A percentile compares a stretch with the other conserved stretches of the same genome.
These are phyloP conservation scores for Jaltomata sinuosa DNA, from an alignment of 257 asterid species.

Conservation along the genomic window DNA sequence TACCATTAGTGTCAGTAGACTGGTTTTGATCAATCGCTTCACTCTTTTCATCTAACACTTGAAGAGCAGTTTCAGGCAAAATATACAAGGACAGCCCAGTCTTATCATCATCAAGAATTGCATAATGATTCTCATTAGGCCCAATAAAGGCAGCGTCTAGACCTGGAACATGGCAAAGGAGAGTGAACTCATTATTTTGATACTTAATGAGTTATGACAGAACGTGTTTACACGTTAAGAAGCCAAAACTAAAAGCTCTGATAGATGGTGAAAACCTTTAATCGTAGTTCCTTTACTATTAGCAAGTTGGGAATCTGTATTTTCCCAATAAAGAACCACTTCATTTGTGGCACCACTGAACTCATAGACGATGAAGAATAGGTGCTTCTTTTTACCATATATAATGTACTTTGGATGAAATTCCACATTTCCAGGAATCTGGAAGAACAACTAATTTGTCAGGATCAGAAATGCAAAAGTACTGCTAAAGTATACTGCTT, in stretches of 20 bases:
- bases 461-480: not conserved
- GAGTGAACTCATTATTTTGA: slow-evolving; percentile 8
- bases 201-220: not conserved
- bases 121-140: slow-evolving; percentile 77
- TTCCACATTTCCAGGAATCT: slow-evolving; percentile 93
- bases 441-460: slow-evolving; percentile 16
- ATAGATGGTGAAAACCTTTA: slow-evolving; percentile 51
- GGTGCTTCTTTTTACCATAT: slow-evolving; percentile 81
- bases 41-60: slow-evolving; percentile 51
- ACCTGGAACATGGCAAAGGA: slow-evolving; percentile 44
- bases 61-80: slow-evolving; percentile 68
- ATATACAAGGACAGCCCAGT: slow-evolving; percentile 73
- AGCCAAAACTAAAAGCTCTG: slow-evolving; percentile 9
- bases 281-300: slow-evolving; percentile 76
- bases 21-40: slow-evolving; percentile 33
- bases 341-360: slow-evolving; percentile 65
- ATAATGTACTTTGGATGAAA: slow-evolving; percentile 59
- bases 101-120: slow-evolving; percentile 89
- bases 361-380: slow-evolving; percentile 81
- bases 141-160: slow-evolving; percentile 90
- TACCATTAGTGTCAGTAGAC: slow-evolving; percentile 45
- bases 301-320: slow-evolving; percentile 66
- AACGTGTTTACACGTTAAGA: not conserved
- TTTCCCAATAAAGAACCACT: slow-evolving; percentile 93
- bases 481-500: not conserved